Evolutionary conservation across 345 rosid genomes (phyloP), one percentile per base, ranked within the genome.

Genomic region (Viola odorata): DNA sequence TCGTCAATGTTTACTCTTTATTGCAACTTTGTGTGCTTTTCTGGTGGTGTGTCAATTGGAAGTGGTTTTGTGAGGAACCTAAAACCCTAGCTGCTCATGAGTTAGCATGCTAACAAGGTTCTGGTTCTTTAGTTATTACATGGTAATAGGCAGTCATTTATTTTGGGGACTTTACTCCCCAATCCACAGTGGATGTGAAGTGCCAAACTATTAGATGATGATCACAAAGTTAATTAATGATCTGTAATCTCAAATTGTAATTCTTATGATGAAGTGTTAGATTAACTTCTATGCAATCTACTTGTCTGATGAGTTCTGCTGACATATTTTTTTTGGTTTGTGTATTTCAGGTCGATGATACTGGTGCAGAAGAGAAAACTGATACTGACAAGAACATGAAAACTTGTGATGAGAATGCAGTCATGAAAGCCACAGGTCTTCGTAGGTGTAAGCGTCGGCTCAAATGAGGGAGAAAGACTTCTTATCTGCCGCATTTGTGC

Each of bases 371-470:
- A 50, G 84, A 87, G 79, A 84, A 83, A 73, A 88, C 87, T 16
- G 97, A 94, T 58, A 94, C 99, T 5, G 95, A 88, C 72, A 81
- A 77, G 69, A 90, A 88, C 37, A 85, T 94, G 95, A 67, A 76
- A 11, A 67, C 36, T 41, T 53, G 37, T 15, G 57, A 51, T 40
- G 37, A 3, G 3, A 17, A 50, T 49, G 37, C 40, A 23, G 32
- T 23, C 2, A 11, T 42, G 9, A 50, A 42, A 11, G 73, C 45
- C 44, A 16, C 49, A 48, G 62, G 51, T 47, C 13, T 58, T 7
- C 56, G 47, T 5, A 15, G 66, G 45, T 68, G 72, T 16, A 68
- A 41, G 32, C 67, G 73, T 4, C 62, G 50, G 57, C 52, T 69
- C 37, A 17, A 42, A 8, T 58, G 57, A 70, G 37, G 45, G 38